phyloP scores from a whole-genome alignment of 768 basidiomycete genomes.

The Lactarius psammicola region DNA sequence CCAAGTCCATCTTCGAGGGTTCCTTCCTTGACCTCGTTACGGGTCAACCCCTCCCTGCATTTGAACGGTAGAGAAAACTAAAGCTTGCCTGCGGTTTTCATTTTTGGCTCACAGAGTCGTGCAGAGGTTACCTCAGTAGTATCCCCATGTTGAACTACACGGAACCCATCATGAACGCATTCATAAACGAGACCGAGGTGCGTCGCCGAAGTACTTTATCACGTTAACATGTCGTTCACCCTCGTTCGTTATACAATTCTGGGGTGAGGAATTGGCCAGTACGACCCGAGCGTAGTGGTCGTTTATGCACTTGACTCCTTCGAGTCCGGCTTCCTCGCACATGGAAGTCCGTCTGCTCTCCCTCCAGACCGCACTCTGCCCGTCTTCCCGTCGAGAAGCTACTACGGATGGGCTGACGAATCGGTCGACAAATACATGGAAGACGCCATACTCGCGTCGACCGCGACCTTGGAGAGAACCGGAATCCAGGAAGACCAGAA shows the following conservation, averaged over 20 bases:
- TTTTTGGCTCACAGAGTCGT: not conserved
- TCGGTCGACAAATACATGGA: constrained; percentile 3
- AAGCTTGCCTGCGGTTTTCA: not conserved
- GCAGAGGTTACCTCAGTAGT: not conserved
- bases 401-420: not conserved
- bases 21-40: constrained; percentile 2
- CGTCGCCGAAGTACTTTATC: not conserved
- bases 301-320: constrained; percentile 6
- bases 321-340: constrained; percentile 8
- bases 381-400: constrained; percentile 1
- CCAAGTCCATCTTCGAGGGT: not conserved
- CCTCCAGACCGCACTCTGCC: constrained; percentile 11
- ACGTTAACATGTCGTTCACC: not conserved
- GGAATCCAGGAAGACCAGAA: constrained; percentile 14
- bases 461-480: not conserved
- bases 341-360: constrained; percentile 10
- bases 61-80: not conserved
- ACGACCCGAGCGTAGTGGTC: constrained; percentile 1
- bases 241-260: not conserved
- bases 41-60: not conserved
- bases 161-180: constrained; percentile 7
- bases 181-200: constrained; percentile 16
- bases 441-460: constrained; percentile 7
- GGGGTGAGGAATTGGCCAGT: not conserved
- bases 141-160: constrained; percentile 8